Percentiles rank a stretch among this genome's conserved stretches.
Conservation (phyloP, 1,284 basidiomycete genomes). For the Ustilago trichophora region DNA sequence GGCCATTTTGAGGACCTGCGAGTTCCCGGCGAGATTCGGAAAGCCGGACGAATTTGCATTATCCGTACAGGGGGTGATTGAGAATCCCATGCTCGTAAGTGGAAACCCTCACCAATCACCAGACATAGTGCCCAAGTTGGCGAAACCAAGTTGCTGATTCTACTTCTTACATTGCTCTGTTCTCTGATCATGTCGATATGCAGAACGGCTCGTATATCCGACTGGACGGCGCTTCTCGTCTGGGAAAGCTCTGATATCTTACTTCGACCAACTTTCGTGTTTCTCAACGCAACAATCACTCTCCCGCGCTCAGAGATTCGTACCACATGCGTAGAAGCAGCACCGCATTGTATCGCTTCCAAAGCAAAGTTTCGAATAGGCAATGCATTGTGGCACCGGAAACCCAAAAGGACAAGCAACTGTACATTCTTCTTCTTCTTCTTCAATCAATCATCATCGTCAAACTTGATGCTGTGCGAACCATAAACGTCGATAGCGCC, state of each 20-base stretch:
- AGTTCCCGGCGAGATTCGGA: slow-evolving; percentile 58
- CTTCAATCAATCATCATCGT: slow-evolving; percentile 63
- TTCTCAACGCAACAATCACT: too few species aligned
- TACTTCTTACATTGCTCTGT: too few species aligned
- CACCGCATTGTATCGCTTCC: too few species aligned
- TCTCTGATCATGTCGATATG: too few species aligned
- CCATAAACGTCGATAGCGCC: slow-evolving; percentile 63
- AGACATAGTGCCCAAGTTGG: too few species aligned
- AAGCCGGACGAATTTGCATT: slow-evolving; percentile 62
- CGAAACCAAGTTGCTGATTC: too few species aligned
- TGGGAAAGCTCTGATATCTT: slow-evolving; percentile 59
- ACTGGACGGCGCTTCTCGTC: slow-evolving; percentile 60
- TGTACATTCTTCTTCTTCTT: not conserved
- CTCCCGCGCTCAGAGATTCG: too few species aligned
- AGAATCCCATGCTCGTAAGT: slow-evolving; percentile 63
- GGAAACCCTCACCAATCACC: not conserved
- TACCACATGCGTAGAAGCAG: too few species aligned
- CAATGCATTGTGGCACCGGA: too few species aligned
- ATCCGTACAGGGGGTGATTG: slow-evolving; percentile 57
- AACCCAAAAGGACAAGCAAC: too few species aligned
- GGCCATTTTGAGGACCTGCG: slow-evolving; percentile 29
- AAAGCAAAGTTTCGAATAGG: too few species aligned
- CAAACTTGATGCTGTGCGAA: slow-evolving; percentile 64
- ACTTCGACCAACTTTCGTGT: slow-evolving; percentile 68
- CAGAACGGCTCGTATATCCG: slow-evolving; percentile 58